phyloP scores from a whole-genome alignment of 768 basidiomycete genomes.

The Pisolithus tinctorius region DNA sequence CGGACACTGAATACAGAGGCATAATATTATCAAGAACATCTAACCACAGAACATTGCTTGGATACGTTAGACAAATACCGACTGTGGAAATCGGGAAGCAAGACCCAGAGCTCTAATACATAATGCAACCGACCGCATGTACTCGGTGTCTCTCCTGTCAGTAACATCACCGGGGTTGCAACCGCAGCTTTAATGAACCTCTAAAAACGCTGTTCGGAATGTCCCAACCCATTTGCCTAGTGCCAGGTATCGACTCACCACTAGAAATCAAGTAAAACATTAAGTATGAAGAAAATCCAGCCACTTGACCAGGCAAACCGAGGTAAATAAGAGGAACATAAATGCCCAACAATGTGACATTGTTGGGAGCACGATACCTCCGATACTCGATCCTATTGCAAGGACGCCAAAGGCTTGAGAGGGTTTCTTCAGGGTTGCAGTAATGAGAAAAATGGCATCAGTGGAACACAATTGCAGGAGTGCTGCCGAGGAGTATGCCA shows the following conservation, averaged over 20 bases:
- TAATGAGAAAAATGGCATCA: slow-evolving; percentile 12
- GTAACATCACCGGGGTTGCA: too few species aligned
- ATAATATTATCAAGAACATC: too few species aligned
- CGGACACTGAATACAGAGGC: too few species aligned
- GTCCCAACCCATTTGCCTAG: slow-evolving; percentile 5
- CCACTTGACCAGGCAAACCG: slow-evolving; percentile 1
- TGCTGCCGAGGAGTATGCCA: slow-evolving; percentile 18
- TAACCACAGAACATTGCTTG: too few species aligned
- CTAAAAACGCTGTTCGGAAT: neutral
- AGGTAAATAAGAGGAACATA: slow-evolving; percentile 8
- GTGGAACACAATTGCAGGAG: slow-evolving; percentile 16
- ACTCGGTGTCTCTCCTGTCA: too few species aligned
- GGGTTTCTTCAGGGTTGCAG: neutral
- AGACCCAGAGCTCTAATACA: neutral
- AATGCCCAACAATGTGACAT: slow-evolving; percentile 1
- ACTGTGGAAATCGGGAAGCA: neutral
- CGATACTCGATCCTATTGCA: slow-evolving; percentile 54
- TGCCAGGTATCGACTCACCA: neutral
- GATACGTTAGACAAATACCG: too few species aligned
- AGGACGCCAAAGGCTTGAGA: slow-evolving; percentile 44
- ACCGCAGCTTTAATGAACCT: too few species aligned
- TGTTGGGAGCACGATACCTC: too few species aligned
- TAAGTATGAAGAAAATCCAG: slow-evolving; percentile 4
- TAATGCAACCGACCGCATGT: too few species aligned
- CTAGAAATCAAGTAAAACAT: slow-evolving; percentile 3